Conservation (phyloP, 768 basidiomycete genomes). For the Amanita polypyramis region DNA sequence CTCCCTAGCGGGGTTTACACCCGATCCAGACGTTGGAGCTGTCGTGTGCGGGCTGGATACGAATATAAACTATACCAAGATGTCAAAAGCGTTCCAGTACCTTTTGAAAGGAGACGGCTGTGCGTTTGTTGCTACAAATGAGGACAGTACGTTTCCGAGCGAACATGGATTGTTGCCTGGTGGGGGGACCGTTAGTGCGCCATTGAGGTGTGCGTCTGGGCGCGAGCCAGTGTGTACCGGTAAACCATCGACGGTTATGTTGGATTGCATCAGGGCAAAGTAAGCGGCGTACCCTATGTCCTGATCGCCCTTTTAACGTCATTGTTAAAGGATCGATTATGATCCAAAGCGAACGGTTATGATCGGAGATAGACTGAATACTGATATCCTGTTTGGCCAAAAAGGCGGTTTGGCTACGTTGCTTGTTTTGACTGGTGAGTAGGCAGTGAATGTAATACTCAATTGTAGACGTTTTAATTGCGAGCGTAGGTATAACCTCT, state of each 20-base stretch:
- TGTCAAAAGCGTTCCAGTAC: slow-evolving; percentile 88
- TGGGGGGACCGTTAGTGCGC: slow-evolving; percentile 75
- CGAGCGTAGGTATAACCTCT: slow-evolving; percentile 62
- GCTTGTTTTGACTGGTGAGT: slow-evolving; percentile 81
- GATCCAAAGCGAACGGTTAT: slow-evolving; percentile 85
- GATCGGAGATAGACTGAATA: slow-evolving; percentile 92
- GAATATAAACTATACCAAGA: slow-evolving; percentile 86
- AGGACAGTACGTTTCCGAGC: slow-evolving; percentile 85
- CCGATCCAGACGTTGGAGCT: slow-evolving; percentile 76
- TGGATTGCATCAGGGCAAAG: slow-evolving; percentile 81
- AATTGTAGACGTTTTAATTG: neutral
- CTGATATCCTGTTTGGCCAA: slow-evolving; percentile 91
- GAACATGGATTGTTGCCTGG: slow-evolving; percentile 70
- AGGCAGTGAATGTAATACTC: neutral
- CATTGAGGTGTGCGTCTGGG: slow-evolving; percentile 63
- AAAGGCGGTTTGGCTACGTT: slow-evolving; percentile 79
- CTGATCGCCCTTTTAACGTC: neutral
- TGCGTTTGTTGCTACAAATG: slow-evolving; percentile 84
- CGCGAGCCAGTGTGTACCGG: slow-evolving; percentile 72
- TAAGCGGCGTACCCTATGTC: slow-evolving; percentile 16
- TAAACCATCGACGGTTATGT: slow-evolving; percentile 86
- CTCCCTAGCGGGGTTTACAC: slow-evolving; percentile 53
- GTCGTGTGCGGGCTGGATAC: slow-evolving; percentile 92
- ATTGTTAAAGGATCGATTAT: slow-evolving; percentile 62
- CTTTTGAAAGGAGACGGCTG: slow-evolving; percentile 72